phyloP scores from a whole-genome alignment of 352 stramenopile species.

The Plasmopara muralis region DNA sequence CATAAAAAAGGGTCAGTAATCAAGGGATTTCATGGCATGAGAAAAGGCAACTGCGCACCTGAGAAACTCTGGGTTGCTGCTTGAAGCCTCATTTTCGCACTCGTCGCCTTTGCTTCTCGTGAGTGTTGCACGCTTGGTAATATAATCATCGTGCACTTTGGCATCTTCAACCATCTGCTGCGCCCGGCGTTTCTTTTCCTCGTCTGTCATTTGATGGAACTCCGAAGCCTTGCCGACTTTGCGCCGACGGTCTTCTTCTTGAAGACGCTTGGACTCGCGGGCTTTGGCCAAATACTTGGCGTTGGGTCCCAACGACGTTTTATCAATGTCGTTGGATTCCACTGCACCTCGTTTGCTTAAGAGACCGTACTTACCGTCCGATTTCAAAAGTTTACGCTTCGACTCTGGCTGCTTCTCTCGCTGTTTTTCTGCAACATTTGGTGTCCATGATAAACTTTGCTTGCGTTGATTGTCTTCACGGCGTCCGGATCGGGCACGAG shows the following conservation, averaged over 20 bases:
- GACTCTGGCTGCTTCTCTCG: conserved; percentile 12
- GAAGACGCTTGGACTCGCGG: conserved; percentile 53
- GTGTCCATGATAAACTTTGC: conserved; percentile 5
- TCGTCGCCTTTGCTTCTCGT: conserved; percentile 57
- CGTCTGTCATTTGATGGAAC: conserved; percentile 29
- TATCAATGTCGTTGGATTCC: conserved; percentile 70
- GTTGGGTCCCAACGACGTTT: conserved; percentile 67
- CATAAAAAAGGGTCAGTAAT: background rate
- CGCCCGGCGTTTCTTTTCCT: conserved; percentile 57
- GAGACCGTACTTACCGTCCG: conserved; percentile 53
- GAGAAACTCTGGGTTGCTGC: conserved; percentile 66
- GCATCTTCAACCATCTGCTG: conserved; percentile 74
- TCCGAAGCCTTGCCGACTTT: conserved; percentile 47
- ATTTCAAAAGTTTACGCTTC: conserved; percentile 20
- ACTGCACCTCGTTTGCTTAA: conserved; percentile 49
- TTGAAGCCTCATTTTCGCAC: conserved; percentile 36
- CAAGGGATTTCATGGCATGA: background rate
- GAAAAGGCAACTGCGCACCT: conserved; percentile 30
- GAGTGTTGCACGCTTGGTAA: conserved; percentile 37
- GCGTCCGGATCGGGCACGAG: conserved; percentile 2
- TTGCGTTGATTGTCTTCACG: conserved; percentile 5
- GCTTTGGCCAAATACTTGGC: conserved; percentile 68
- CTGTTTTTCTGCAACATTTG: background rate
- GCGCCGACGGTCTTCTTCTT: conserved; percentile 60
- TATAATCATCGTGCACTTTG: conserved; percentile 54